These are phyloP conservation scores for Lecanicillium sp. DNA, from an alignment of 2,329 filamentous ascomycete species.

Conservation along the genomic window DNA sequence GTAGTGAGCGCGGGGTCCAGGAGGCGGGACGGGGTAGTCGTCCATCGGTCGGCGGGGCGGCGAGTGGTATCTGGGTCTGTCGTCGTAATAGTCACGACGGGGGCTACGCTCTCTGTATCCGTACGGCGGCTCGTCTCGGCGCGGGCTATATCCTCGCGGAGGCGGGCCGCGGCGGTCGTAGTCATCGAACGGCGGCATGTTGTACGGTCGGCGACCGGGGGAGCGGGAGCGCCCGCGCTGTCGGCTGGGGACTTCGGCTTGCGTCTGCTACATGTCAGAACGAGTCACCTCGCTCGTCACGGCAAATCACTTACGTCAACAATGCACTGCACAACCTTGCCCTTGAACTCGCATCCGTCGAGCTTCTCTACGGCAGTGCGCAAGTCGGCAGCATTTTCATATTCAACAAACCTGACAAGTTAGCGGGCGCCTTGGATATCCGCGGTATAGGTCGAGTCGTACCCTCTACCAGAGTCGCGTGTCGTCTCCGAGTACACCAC, in stretches of 20 bases:
- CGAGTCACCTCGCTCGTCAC: too few species aligned
- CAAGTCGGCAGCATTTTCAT: conserved; percentile 85
- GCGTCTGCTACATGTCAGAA: conserved; percentile 53
- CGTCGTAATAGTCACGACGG: conserved; percentile 82
- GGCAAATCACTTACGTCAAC: conserved; percentile 65
- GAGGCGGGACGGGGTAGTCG: conserved; percentile 62
- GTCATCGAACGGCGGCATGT: conserved; percentile 65
- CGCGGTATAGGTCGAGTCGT: conserved; percentile 31
- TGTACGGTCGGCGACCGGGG: conserved; percentile 58
- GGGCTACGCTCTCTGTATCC: conserved; percentile 86
- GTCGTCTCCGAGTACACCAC: conserved; percentile 97
- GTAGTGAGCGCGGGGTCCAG: conserved; percentile 55
- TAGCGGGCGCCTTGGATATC: conserved; percentile 3
- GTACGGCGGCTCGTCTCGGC: conserved; percentile 57
- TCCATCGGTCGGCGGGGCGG: conserved; percentile 72
- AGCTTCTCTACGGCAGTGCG: conserved; percentile 92
- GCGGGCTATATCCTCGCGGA: conserved; percentile 77
- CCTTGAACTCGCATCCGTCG: conserved; percentile 89
- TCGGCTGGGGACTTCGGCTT: conserved; percentile 67
- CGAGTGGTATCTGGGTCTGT: conserved; percentile 73
- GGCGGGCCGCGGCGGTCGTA: conserved; percentile 76
- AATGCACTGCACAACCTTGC: conserved; percentile 74
- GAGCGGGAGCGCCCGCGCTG: conserved; percentile 76
- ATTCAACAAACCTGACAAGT: conserved; percentile 79
- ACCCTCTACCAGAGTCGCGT: conserved; percentile 90